Base-by-base conservation (phyloP, 164 flowering plant species). In the Dillenia turbinata region DNA sequence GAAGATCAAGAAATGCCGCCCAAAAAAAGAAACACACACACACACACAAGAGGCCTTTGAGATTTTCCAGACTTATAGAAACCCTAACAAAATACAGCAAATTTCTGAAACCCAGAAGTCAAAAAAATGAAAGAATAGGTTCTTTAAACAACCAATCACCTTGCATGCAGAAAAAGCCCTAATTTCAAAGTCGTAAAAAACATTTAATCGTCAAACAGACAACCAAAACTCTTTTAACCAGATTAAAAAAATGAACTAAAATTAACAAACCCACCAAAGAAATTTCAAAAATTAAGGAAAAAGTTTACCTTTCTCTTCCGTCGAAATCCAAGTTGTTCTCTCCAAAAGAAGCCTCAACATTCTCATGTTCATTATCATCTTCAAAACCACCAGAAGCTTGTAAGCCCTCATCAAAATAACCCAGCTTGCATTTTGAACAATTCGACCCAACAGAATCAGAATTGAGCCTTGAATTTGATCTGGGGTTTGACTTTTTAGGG, bases 311-410 rank as follows among this genome's bases (percentile, higher is more conserved):
- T 8, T 77, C 93, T 64, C 83, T 77, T 43, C 63, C 74, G 52
- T 87, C 89, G 45, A 69, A 68, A 33, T 85, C 95, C 69, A 79
- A 64, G 73, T 70, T 56, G 54, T 90, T 88, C 58, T 88, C 94
- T 24, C 87, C 94, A 66, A 74, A 83, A 14, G 81, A 83, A 17
- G 74, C 84, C 66, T 83, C 96, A 46, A 65, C 43, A 16, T 64
- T 81, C 26, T 64, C 16, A 63, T 66, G 81, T 43, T 48, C 49
- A 4, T 44, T 14, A 24, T 60, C 70, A 15, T 70, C 69, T 15
- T 14, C 45, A n/a, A 26, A 44, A 7, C 52, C 40, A 33, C 40
- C 40, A 33, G 40, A 5, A 33, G 40, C 7, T 33, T 33, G 40
- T 33, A 33, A 33, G 6, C 40, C 40, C 40, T 17, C 33, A 14